These are phyloP conservation scores for Myotisia sp. DNA, from an alignment of 2,329 filamentous ascomycete species.

Conservation along the genomic window DNA sequence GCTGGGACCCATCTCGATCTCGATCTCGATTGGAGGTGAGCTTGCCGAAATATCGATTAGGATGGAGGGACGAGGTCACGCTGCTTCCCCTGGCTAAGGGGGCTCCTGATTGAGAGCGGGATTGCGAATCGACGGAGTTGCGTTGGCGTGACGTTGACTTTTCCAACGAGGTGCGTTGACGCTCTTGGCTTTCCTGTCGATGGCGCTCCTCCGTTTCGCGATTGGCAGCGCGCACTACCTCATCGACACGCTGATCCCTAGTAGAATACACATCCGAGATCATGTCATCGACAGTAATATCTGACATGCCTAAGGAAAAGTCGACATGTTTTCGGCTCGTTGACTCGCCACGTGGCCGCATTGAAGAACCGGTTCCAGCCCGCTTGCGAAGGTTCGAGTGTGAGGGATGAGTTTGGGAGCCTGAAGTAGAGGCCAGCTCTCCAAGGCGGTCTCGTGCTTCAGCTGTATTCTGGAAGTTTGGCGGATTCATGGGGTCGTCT, in stretches of 20 bases:
- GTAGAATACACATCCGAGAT: constrained; percentile 53
- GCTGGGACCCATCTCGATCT: constrained; percentile 6
- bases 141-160: constrained; percentile 14
- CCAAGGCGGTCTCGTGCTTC: constrained; percentile 21
- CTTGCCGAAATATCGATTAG: constrained; percentile 50
- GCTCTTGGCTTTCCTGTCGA: constrained; percentile 18
- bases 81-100: constrained; percentile 14
- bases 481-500: constrained; percentile 24
- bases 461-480: constrained; percentile 16
- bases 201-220: constrained; percentile 27
- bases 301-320: constrained; percentile 54
- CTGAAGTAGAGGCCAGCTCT: constrained; percentile 25
- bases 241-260: constrained; percentile 29
- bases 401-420: constrained; percentile 21
- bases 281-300: constrained; percentile 43
- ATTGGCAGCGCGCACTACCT: constrained; percentile 27
- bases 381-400: constrained; percentile 43
- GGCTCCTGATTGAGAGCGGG: constrained; percentile 14
- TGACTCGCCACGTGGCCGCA: constrained; percentile 43
- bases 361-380: constrained; percentile 20
- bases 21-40: constrained; percentile 7
- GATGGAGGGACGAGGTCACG: constrained; percentile 31
- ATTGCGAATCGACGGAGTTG: constrained; percentile 13
- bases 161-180: constrained; percentile 8
- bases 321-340: constrained; percentile 51